Evolutionary conservation across 306 rosid species (phyloP).

Genomic region (Phaseolus lunatus): DNA sequence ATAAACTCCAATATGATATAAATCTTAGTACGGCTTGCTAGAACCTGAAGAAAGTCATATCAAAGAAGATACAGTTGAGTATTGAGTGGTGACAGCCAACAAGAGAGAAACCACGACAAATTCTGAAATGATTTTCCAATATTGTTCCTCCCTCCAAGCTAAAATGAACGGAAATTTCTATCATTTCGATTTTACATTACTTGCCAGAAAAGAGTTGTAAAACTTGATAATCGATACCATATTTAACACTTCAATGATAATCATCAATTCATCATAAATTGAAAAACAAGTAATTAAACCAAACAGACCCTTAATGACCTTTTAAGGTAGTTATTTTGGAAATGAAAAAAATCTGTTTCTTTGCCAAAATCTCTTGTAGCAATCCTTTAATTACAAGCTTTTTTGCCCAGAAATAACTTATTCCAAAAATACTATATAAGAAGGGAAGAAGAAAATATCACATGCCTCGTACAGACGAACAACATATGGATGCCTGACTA

Average conservation of each 20-base stretch:
- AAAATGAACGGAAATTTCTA: not conserved
- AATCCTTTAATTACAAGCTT: not conserved
- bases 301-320: not conserved
- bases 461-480: conserved; percentile 89
- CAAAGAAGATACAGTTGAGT: not conserved
- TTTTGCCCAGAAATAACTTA: not conserved
- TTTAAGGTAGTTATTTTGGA: not conserved
- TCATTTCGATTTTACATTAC: conserved; percentile 22
- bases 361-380: not conserved
- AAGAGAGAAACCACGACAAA: not conserved
- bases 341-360: not conserved
- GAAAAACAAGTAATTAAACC: not conserved
- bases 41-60: conserved; percentile 62
- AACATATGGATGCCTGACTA: conserved; percentile 85
- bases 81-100: not conserved
- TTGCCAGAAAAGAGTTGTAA: not conserved
- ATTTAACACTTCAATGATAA: not conserved
- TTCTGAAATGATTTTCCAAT: not conserved
- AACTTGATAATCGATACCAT: not conserved
- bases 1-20: conserved; percentile 89
- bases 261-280: conserved; percentile 12
- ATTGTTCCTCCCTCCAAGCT: conserved; percentile 18
- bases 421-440: not conserved
- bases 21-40: conserved; percentile 89
- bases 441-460: not conserved